A percentile compares a stretch with the other conserved stretches of the same genome.
These are phyloP conservation scores for Blastobotrys indianensis DNA, from an alignment of 1,139 yeast species.

Conservation along the genomic window DNA sequence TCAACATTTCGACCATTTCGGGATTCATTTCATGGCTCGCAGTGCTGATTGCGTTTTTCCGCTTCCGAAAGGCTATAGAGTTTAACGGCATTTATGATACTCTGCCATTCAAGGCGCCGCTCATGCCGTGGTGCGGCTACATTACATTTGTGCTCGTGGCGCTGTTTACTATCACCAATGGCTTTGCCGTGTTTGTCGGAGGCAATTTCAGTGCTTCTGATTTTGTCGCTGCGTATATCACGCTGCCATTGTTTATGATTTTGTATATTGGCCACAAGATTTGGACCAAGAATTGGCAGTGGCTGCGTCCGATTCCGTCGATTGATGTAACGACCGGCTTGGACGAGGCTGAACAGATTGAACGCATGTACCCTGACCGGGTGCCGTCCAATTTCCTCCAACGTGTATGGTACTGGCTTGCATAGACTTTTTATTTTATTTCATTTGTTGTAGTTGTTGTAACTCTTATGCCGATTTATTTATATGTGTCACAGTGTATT, in stretches of 20 bases:
- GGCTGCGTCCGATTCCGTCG: conserved; percentile 39
- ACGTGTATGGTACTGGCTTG: conserved; percentile 42
- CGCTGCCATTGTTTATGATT: conserved; percentile 41
- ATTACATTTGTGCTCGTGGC: conserved; percentile 41
- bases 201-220: conserved; percentile 46
- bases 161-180: conserved; percentile 57
- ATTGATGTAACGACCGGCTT: conserved; percentile 48
- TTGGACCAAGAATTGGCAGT: conserved; percentile 41
- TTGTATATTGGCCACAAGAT: conserved; percentile 49
- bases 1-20: conserved; percentile 48
- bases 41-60: conserved; percentile 43
- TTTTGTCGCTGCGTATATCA: conserved; percentile 50
- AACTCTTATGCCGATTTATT: conserved; percentile 1
- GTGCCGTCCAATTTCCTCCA: conserved; percentile 37
- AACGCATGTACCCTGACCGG: conserved; percentile 33
- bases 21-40: conserved; percentile 51
- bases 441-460: conserved; percentile 3
- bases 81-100: conserved; percentile 24
- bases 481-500: background rate
- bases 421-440: conserved; percentile 16
- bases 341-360: conserved; percentile 45
- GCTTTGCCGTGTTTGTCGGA: conserved; percentile 56
- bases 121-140: conserved; percentile 46
- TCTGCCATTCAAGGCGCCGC: conserved; percentile 40
- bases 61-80: conserved; percentile 47